These are phyloP conservation scores for Cladophialophora psammophila DNA, from an alignment of 2,329 filamentous ascomycete genomes.

Conservation along the genomic window DNA sequence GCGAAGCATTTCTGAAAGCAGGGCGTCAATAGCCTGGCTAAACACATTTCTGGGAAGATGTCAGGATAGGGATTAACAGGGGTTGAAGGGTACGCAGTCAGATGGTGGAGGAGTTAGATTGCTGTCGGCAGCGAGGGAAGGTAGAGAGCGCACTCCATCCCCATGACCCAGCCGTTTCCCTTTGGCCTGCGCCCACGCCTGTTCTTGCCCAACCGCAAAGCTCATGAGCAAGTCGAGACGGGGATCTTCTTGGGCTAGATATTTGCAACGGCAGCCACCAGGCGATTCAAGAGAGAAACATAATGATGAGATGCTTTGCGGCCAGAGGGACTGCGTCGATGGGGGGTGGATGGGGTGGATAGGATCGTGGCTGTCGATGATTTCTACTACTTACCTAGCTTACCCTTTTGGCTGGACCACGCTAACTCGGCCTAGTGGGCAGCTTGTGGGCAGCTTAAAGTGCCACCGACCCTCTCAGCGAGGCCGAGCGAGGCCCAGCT, in stretches of 20 bases:
- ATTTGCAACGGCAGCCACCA: neutral
- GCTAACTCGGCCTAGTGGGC: slow-evolving; percentile 13
- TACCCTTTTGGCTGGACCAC: slow-evolving; percentile 2
- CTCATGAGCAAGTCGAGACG: neutral
- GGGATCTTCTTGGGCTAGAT: neutral
- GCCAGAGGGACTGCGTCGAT: neutral
- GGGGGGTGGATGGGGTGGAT: slow-evolving; percentile 16
- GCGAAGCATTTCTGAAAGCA: slow-evolving; percentile 14
- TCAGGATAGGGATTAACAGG: slow-evolving; percentile 28
- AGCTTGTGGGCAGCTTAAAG: neutral
- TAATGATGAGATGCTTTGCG: neutral
- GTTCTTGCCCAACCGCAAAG: neutral
- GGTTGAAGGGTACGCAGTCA: slow-evolving; percentile 13
- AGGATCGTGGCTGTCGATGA: neutral
- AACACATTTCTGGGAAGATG: slow-evolving; percentile 19
- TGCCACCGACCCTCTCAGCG: slow-evolving; percentile 13
- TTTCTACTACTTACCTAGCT: neutral
- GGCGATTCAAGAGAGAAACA: neutral
- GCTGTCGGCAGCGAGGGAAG: slow-evolving; percentile 26
- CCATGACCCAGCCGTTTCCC: neutral
- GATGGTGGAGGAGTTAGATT: slow-evolving; percentile 35
- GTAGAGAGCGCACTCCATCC: neutral
- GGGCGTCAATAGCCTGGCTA: slow-evolving; percentile 18
- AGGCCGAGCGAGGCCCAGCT: slow-evolving; percentile 4
- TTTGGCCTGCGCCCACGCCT: neutral